Evolutionary conservation across 2,329 filamentous ascomycete genomes (phyloP).

Genomic region (Pseudogymnoascus sp.): DNA sequence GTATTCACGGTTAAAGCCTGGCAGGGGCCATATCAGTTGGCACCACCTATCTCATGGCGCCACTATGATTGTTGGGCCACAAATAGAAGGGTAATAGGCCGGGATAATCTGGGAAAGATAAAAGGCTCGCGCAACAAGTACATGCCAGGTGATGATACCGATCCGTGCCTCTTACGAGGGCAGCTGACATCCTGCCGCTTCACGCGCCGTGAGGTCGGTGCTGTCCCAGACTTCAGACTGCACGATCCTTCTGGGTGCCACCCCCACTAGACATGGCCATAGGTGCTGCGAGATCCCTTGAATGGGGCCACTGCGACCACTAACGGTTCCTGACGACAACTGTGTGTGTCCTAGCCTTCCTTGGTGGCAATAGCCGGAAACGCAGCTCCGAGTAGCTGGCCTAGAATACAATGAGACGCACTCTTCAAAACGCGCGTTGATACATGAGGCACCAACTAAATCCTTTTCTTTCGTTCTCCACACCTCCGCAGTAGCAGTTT

Average conservation of each 20-base stretch:
- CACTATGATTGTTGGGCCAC: neutral
- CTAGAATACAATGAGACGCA: neutral
- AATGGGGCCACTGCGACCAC: neutral
- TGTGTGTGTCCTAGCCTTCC: neutral
- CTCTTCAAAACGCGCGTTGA: neutral
- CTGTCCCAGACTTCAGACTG: neutral
- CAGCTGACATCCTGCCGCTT: neutral
- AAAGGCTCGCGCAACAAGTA: neutral
- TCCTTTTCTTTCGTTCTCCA: neutral
- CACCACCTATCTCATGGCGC: neutral
- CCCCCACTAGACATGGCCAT: neutral
- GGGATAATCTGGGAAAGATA: neutral
- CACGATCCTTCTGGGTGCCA: neutral
- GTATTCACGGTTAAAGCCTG: neutral
- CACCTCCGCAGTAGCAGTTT: neutral
- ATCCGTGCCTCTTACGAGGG: neutral
- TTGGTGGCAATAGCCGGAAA: neutral
- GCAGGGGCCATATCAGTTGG: neutral
- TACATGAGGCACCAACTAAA: neutral
- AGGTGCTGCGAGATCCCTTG: neutral
- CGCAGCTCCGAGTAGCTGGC: neutral
- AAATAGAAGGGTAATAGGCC: neutral
- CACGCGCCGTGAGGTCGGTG: neutral
- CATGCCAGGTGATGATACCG: neutral
- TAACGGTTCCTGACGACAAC: neutral